Evolutionary conservation across 2,329 filamentous ascomycete genomes (phyloP).

Genomic region (Setomelanomma holmii): DNA sequence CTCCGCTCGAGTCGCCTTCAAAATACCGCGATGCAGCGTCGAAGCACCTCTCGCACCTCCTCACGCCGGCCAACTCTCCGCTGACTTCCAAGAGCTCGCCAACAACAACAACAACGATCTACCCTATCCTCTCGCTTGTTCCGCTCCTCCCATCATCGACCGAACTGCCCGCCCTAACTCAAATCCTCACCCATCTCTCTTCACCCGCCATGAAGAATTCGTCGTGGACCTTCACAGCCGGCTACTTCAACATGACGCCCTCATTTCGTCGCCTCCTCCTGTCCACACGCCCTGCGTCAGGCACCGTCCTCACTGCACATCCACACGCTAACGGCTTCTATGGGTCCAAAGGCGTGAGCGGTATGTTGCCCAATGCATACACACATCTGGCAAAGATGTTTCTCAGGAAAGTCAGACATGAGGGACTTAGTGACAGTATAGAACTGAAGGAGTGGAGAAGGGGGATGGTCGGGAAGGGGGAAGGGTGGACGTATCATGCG

Average conservation of each 20-base stretch:
- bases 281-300: slow-evolving; percentile 70
- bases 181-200: slow-evolving; percentile 75
- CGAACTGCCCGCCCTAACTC: slow-evolving; percentile 81
- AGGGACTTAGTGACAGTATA: slow-evolving; percentile 65
- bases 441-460: slow-evolving; percentile 85
- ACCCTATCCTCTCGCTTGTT: slow-evolving; percentile 87
- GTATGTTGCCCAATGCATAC: slow-evolving; percentile 90
- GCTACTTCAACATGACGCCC: slow-evolving; percentile 97
- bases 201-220: slow-evolving; percentile 69
- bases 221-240: slow-evolving; percentile 95
- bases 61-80: slow-evolving; percentile 59
- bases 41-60: slow-evolving; percentile 68
- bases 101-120: slow-evolving; percentile 68
- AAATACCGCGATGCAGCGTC: slow-evolving; percentile 75
- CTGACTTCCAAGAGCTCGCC: slow-evolving; percentile 14
- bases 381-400: slow-evolving; percentile 87
- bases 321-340: slow-evolving; percentile 97
- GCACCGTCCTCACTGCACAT: slow-evolving; percentile 89
- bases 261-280: slow-evolving; percentile 82
- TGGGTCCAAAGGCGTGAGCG: slow-evolving; percentile 83
- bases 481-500: slow-evolving; percentile 96
- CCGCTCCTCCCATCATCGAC: slow-evolving; percentile 87
- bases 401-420: slow-evolving; percentile 66
- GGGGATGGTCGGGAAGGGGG: slow-evolving; percentile 80
- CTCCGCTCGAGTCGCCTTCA: slow-evolving; percentile 73